Conservation (phyloP, 805 yeast species). For the Saccharomycopsis babjevae region DNA sequence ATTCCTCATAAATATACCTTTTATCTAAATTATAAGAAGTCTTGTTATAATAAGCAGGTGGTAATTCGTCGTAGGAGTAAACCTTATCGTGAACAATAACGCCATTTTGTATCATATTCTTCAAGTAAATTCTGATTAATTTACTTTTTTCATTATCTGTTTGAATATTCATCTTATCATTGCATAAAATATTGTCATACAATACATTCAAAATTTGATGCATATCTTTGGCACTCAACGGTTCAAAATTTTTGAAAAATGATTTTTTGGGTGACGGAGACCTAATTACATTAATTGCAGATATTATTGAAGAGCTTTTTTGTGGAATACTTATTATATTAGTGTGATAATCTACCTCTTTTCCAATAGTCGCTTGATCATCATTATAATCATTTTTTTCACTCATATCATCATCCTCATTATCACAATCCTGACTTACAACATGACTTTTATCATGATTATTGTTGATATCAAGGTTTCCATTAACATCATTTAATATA, state of each 20-base stretch:
- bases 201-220: constrained; percentile 7
- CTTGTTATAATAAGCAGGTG: constrained; percentile 36
- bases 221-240: background rate
- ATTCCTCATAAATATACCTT: background rate
- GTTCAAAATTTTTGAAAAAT: constrained; percentile 27
- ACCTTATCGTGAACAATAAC: constrained; percentile 75
- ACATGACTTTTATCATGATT: background rate
- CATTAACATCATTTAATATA: constrained; percentile 2
- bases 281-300: constrained; percentile 40
- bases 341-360: background rate
- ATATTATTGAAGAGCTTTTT: constrained; percentile 40
- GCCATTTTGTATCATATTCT: constrained; percentile 37
- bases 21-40: background rate
- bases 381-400: background rate
- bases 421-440: constrained; percentile 3
- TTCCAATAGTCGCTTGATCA: background rate
- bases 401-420: background rate
- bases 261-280: constrained; percentile 46
- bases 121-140: constrained; percentile 8
- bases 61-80: constrained; percentile 57
- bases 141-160: constrained; percentile 9
- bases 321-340: constrained; percentile 28
- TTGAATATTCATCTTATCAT: background rate
- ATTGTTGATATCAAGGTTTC: background rate
- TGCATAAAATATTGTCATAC: constrained; percentile 5